Evolutionary conservation across 2,329 filamentous ascomycete species (phyloP).

Genomic region (Aspergillus sojae): DNA sequence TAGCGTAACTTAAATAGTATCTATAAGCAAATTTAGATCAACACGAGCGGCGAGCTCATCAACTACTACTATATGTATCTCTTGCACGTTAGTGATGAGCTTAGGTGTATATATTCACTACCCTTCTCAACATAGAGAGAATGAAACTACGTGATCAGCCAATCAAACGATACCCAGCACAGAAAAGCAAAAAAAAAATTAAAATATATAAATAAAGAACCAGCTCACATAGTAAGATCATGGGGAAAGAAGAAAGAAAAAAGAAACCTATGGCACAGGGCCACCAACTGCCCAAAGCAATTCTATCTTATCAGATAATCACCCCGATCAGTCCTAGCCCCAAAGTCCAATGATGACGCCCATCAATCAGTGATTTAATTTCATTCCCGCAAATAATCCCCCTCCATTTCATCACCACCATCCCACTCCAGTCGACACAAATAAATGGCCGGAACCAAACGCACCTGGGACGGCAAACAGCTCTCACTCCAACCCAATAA

Average conservation of each 20-base stretch:
- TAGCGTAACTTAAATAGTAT: not conserved
- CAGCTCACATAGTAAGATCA: not conserved
- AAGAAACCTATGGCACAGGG: no score
- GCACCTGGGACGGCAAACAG: conserved; percentile 41
- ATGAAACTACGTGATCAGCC: not conserved
- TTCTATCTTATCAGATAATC: conserved; percentile 16
- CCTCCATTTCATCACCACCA: not conserved
- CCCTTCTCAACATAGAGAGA: not conserved
- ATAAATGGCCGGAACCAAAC: conserved; percentile 41
- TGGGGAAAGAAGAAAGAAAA: not conserved
- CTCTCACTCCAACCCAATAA: conserved; percentile 10
- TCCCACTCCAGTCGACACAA: not conserved
- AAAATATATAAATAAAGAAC: not conserved
- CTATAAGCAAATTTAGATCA: not conserved
- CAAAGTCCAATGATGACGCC: not conserved
- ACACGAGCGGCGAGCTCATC: not conserved
- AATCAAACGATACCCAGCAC: not conserved
- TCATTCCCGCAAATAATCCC: not conserved
- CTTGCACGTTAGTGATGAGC: no score
- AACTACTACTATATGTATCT: no score
- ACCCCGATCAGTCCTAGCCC: conserved; percentile 8
- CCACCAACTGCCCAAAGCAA: not conserved
- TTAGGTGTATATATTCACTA: no score
- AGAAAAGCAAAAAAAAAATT: not conserved
- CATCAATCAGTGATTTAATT: not conserved